Evolutionary conservation across 257 asterid species (phyloP).

Genomic region (Capsicum rhomboideum): DNA sequence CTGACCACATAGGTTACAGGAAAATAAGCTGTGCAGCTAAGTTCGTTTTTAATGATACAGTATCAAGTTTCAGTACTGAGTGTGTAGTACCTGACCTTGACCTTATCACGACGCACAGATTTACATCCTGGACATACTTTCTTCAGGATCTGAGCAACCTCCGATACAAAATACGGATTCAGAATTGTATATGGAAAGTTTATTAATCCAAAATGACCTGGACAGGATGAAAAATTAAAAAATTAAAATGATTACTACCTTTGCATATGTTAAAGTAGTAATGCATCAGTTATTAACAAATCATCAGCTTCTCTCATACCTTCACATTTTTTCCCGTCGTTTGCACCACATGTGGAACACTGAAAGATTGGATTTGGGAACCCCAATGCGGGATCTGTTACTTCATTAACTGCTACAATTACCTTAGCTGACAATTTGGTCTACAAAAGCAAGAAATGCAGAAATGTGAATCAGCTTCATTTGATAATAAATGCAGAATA

Average conservation of each 20-base stretch:
- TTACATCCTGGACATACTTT: constrained; percentile 90
- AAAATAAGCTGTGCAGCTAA: neutral
- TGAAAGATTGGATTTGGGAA: constrained; percentile 49
- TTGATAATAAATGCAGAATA: too few species aligned
- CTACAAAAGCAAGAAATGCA: constrained; percentile 28
- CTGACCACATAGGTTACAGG: neutral
- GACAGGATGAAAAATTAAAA: constrained; percentile 15
- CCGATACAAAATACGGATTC: constrained; percentile 72
- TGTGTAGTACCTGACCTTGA: constrained; percentile 58
- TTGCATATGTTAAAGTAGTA: neutral
- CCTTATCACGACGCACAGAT: constrained; percentile 34
- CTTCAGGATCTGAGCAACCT: constrained; percentile 65
- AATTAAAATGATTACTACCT: neutral
- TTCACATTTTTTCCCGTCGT: constrained; percentile 58
- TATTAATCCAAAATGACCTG: constrained; percentile 95
- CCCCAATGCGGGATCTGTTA: constrained; percentile 81
- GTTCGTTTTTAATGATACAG: neutral
- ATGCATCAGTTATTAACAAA: constrained; percentile 8
- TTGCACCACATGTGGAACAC: constrained; percentile 80
- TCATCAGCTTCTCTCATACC: constrained; percentile 35
- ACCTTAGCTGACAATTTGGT: constrained; percentile 37
- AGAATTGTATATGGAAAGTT: constrained; percentile 61
- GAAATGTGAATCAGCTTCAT: neutral
- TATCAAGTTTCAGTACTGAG: constrained; percentile 17
- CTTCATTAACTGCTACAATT: constrained; percentile 53